phyloP scores from a whole-genome alignment of 2,329 filamentous ascomycete genomes.

The Alternaria sp. region DNA sequence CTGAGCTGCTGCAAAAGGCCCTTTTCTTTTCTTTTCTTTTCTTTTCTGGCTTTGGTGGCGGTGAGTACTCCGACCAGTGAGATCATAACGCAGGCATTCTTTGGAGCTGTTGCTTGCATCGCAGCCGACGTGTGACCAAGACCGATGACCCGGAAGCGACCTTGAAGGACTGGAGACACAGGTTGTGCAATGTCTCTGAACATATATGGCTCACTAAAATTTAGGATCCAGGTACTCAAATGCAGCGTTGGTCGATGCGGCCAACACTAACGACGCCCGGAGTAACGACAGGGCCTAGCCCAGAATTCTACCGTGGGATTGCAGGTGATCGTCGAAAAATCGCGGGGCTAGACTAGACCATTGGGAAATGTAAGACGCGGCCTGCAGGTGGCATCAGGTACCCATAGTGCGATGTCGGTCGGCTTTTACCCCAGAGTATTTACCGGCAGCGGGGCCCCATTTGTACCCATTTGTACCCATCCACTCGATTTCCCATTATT shows the following conservation, averaged over 20 bases:
- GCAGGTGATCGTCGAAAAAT: conserved; percentile 14
- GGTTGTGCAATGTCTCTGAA: neutral
- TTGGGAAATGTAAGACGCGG: conserved; percentile 6
- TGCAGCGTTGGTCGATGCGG: neutral
- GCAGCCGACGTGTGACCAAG: conserved; percentile 7
- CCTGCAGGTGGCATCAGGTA: conserved; percentile 6
- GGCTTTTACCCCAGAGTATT: conserved; percentile 17
- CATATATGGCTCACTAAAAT: neutral
- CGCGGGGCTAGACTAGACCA: conserved; percentile 17
- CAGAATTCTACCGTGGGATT: conserved; percentile 11
- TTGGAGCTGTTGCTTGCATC: neutral
- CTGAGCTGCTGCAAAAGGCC: conserved; percentile 5
- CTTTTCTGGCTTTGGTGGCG: conserved; percentile 4
- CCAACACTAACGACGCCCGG: neutral
- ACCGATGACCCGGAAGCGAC: conserved; percentile 3
- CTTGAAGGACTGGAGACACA: neutral
- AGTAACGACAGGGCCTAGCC: conserved; percentile 7
- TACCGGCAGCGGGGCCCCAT: conserved; percentile 16
- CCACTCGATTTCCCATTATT: conserved; percentile 2
- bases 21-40: conserved; percentile 1
- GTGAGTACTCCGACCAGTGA: conserved; percentile 5
- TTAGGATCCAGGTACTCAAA: neutral
- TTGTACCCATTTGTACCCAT: conserved; percentile 4
- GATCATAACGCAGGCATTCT: neutral
- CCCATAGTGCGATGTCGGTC: conserved; percentile 18